Conservation (phyloP, 345 rosid species). For the Eucalyptus globulus region DNA sequence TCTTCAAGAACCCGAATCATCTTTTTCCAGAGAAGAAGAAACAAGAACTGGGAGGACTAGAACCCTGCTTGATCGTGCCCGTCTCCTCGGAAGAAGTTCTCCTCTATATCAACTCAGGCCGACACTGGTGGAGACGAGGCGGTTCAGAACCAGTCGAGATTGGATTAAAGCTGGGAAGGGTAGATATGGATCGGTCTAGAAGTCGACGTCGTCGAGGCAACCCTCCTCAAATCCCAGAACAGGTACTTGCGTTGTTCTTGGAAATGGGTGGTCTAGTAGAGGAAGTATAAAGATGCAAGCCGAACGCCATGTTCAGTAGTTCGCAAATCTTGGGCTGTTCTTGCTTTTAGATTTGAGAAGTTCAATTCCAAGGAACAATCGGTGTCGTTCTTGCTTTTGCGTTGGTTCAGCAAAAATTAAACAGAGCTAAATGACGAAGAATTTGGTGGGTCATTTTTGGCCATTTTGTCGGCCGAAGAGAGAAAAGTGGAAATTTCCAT, state of each 20-base stretch:
- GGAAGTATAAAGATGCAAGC: neutral
- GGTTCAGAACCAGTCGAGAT: neutral
- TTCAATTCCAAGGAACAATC: neutral
- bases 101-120: neutral
- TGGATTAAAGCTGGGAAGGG: neutral
- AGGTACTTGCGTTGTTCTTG: neutral
- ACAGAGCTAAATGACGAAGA: neutral
- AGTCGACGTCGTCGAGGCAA: neutral
- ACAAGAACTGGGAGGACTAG: neutral
- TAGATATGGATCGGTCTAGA: neutral
- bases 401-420: neutral
- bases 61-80: neutral
- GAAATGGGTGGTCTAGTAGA: neutral
- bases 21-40: neutral
- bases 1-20: neutral
- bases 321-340: neutral
- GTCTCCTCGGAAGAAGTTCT: neutral
- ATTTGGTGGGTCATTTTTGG: neutral
- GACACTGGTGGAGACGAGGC: neutral
- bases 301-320: neutral
- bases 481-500: neutral
- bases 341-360: neutral
- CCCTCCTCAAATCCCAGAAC: neutral
- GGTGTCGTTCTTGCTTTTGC: neutral
- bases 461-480: neutral